Conservation (phyloP, 129 eudicot genomes). For the Logfia minima region DNA sequence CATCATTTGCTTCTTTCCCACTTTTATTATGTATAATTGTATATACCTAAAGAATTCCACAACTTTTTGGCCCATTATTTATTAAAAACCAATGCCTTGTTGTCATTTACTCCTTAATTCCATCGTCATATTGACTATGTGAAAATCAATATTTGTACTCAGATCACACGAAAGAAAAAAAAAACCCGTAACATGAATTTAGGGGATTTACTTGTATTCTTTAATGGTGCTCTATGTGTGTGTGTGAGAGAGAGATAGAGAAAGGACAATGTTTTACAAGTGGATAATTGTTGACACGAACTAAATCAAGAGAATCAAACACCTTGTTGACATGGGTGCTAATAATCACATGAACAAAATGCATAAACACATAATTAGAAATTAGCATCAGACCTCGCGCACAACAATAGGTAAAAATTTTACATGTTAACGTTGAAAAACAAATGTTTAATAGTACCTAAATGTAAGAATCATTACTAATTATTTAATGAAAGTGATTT, state of each 20-base stretch:
- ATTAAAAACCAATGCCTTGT: background rate
- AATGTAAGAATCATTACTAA: too few species aligned
- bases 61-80: slow-evolving; percentile 6
- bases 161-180: background rate
- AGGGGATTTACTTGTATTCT: background rate
- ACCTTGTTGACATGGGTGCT: background rate
- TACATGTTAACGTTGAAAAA: too few species aligned
- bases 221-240: too few species aligned
- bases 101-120: slow-evolving; percentile 9
- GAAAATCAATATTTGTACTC: background rate
- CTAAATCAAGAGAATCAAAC: background rate
- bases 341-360: background rate
- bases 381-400: too few species aligned
- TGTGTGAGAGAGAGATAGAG: background rate
- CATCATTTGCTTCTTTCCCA: slow-evolving; percentile 33
- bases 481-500: too few species aligned
- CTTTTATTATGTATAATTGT: slow-evolving; percentile 30
- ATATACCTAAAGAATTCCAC: slow-evolving; percentile 18
- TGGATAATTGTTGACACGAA: background rate
- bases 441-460: too few species aligned
- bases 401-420: too few species aligned
- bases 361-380: background rate
- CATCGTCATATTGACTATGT: background rate
- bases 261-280: background rate
- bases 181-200: background rate